phyloP scores from a whole-genome alignment of 129 eudicot species.

The Helianthus tuberosus region DNA sequence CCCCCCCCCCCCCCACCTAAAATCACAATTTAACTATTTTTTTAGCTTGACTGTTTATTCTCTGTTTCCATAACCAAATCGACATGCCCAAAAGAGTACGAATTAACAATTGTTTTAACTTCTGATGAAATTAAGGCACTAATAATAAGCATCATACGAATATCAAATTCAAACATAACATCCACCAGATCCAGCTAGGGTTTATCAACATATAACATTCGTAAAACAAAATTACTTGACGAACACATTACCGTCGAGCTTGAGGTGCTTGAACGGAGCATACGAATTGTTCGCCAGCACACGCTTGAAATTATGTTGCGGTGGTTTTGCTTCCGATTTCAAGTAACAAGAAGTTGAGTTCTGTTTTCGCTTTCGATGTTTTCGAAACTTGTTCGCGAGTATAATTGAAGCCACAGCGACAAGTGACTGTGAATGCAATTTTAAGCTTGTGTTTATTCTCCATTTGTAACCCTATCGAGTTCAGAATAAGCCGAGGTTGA shows the following conservation, averaged over 20 bases:
- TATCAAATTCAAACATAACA: background rate
- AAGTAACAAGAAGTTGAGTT: slow-evolving; percentile 51
- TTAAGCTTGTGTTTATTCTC: slow-evolving; percentile 38
- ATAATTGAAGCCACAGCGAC: slow-evolving; percentile 50
- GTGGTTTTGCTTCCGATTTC: slow-evolving; percentile 55
- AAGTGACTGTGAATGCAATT: slow-evolving; percentile 44
- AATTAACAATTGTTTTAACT: background rate
- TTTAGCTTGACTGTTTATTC: no score
- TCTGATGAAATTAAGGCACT: background rate
- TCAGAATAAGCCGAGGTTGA: slow-evolving; percentile 14
- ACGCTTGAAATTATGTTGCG: slow-evolving; percentile 67
- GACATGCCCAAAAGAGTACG: background rate
- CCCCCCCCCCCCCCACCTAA: no score
- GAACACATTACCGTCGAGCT: slow-evolving; percentile 39
- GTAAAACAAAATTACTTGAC: background rate
- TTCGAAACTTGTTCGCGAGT: slow-evolving; percentile 30
- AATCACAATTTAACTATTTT: no score
- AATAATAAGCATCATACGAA: no score
- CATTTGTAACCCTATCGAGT: slow-evolving; percentile 23
- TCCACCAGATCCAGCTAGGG: slow-evolving; percentile 31
- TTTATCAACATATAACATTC: background rate
- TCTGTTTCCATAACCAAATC: background rate
- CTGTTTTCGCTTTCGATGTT: slow-evolving; percentile 46
- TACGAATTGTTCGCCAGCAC: slow-evolving; percentile 80
- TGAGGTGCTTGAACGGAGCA: slow-evolving; percentile 72